Base-by-base conservation (phyloP, 2,329 filamentous ascomycete genomes). In the Diaporthe aspalathi region DNA sequence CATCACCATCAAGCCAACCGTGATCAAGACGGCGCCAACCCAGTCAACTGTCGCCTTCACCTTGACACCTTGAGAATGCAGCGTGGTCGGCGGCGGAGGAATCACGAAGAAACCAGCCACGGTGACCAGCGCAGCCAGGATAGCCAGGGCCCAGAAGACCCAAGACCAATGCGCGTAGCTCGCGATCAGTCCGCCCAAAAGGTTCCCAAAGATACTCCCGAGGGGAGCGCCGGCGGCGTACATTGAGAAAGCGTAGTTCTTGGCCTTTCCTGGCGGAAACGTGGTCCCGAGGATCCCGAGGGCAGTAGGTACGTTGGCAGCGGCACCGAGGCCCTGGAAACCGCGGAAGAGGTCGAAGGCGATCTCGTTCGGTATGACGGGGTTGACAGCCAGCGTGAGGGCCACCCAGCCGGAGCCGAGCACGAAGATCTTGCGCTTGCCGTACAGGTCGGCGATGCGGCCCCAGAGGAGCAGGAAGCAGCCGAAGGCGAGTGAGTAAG, bases 401-500 rank as follows among this genome's bases (percentile, higher is more conserved):
- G 90, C 87, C 8, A 92, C 86, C 86, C 90, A 92, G 8, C 87
- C 84, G 1, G 89, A 90, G 0, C 90, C 91, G 71, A 83, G 83
- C 35, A 92, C 84, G 79, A 92, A 93, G 74, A 92, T 90, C 54
- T 86, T 81, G 11, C 90, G 85, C 77, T 91, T 91, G 69, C 90
- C 90, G 73, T 90, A 91, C 54, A 92, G 85, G 77, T 93, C 90
- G 69, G 88, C 91, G 27, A 92, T 85, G 24, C 90, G 85, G 32
- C 90, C 91, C 90, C 90, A 92, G 17, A 92, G 83, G 20, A 93
- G 81, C 32, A 92, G 80, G 76, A 92, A 92, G 78, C 90, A 92
- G 57, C 90, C 90, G 75, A 92, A 92, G 0, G 89, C 84, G 20
- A 93, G 84, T 5, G 88, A 84, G 76, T 92, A 92, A 0, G 90